Percentiles rank a stretch among this genome's conserved stretches.
phyloP scores from a whole-genome alignment of 1,139 yeast species.

The Candida neerlandica region DNA sequence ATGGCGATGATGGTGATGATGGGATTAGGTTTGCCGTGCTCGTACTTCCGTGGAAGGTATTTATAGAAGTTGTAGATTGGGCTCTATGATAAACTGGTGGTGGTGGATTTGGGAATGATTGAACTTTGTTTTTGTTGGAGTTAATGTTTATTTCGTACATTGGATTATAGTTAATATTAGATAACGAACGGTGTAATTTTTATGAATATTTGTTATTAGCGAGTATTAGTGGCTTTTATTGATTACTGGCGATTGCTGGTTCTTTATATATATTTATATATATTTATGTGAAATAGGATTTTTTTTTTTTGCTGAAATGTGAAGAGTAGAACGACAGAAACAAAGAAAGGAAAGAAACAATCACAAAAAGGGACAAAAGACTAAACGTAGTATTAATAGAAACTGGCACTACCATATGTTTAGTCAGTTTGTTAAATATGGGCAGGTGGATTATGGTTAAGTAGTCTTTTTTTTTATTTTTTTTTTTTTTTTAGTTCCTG shows the following conservation, averaged over 20 bases:
- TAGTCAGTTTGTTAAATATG: neutral
- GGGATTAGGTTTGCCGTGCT: neutral
- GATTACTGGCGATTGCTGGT: no score
- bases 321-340: neutral
- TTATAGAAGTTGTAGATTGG: conserved; percentile 1
- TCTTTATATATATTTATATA: neutral
- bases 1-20: neutral
- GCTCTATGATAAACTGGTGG: conserved; percentile 4
- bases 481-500: neutral
- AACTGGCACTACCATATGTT: neutral
- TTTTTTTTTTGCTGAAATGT: no score
- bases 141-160: conserved; percentile 1
- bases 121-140: neutral
- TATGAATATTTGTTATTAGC: neutral
- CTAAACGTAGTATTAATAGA: no score
- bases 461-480: no score
- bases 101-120: conserved; percentile 3
- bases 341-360: neutral
- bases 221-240: no score
- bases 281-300: neutral
- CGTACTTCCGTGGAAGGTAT: neutral
- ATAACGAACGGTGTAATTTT: neutral
- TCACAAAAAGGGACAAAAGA: no score
- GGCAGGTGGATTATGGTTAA: no score
- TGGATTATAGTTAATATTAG: neutral